Conservation (phyloP, 2,329 filamentous ascomycete species). For the Didymella exigua region DNA sequence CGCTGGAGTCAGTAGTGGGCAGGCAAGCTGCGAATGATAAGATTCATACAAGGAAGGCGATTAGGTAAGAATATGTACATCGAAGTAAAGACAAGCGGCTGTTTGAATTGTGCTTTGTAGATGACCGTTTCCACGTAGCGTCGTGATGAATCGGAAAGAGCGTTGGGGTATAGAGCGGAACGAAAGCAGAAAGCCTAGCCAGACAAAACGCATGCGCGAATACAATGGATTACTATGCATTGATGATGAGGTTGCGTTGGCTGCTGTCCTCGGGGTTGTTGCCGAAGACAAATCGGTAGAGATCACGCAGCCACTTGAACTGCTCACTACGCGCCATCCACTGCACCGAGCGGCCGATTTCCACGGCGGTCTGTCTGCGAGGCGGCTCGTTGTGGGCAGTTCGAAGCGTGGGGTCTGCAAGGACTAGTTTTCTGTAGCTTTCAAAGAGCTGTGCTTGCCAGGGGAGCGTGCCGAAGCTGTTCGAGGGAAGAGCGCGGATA, state of each 20-base stretch:
- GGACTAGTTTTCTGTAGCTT: conserved; percentile 80
- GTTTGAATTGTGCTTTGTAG: conserved; percentile 5
- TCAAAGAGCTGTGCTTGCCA: conserved; percentile 75
- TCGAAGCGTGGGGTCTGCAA: conserved; percentile 71
- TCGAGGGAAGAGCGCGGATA: conserved; percentile 74
- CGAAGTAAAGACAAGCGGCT: conserved; percentile 2
- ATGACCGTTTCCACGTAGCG: conserved; percentile 4
- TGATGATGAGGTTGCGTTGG: conserved; percentile 67
- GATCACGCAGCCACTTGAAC: conserved; percentile 79
- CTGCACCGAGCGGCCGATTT: conserved; percentile 78
- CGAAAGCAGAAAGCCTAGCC: conserved; percentile 10
- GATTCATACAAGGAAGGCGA: background rate
- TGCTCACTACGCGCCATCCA: conserved; percentile 75
- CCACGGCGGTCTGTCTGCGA: conserved; percentile 69
- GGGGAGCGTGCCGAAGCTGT: conserved; percentile 75
- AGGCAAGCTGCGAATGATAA: background rate
- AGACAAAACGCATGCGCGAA: conserved; percentile 1
- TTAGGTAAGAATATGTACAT: conserved; percentile 10
- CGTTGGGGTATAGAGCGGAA: conserved; percentile 18
- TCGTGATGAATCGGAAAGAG: conserved; percentile 14
- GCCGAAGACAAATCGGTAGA: conserved; percentile 84
- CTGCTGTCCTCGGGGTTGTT: conserved; percentile 81
- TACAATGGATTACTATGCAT: conserved; percentile 32
- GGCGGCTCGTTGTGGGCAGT: conserved; percentile 56
- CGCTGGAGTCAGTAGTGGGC: background rate